Conservation (phyloP, 1,284 basidiomycete species). For the Naganishia sp. region DNA sequence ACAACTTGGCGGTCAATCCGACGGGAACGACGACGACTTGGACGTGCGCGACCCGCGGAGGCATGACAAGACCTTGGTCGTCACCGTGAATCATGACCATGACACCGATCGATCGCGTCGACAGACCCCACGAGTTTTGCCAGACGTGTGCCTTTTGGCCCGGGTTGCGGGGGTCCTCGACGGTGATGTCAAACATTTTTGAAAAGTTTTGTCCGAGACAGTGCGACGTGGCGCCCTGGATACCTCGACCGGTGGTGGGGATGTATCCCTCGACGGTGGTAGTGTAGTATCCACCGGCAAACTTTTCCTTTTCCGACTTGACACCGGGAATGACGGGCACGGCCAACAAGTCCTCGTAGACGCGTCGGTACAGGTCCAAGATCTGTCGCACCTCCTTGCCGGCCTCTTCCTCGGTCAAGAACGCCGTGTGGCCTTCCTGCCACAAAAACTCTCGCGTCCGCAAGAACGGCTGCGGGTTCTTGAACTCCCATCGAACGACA, state of each 20-base stretch:
- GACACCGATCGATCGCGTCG: constrained; percentile 93
- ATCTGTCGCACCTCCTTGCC: constrained; percentile 90
- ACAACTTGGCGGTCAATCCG: constrained; percentile 80
- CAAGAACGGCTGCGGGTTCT: constrained; percentile 98
- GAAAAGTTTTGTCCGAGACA: constrained; percentile 99
- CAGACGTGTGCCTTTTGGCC: constrained; percentile 68
- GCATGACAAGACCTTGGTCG: constrained; percentile 93
- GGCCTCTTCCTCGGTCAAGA: constrained; percentile 84
- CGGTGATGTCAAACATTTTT: constrained; percentile 96
- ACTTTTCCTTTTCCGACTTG: constrained; percentile 99
- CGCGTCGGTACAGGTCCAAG: constrained; percentile 89
- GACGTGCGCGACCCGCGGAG: constrained; percentile 87
- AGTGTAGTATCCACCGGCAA: constrained; percentile 96
- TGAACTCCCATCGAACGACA: constrained; percentile 99
- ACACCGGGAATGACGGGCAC: constrained; percentile 95
- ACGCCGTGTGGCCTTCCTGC: constrained; percentile 99
- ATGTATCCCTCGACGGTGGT: constrained; percentile 99
- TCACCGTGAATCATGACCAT: constrained; percentile 99
- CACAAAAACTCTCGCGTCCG: constrained; percentile 99
- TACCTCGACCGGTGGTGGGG: constrained; percentile 93
- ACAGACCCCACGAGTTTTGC: constrained; percentile 99
- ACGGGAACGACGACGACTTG: constrained; percentile 93
- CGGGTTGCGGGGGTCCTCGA: constrained; percentile 82
- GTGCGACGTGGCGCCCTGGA: constrained; percentile 97
- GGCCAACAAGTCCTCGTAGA: constrained; percentile 97